A percentile compares a stretch with the other conserved stretches of the same genome.
phyloP scores from a whole-genome alignment of 495 filamentous ascomycete genomes.

The Talaromyces nanjingensis region DNA sequence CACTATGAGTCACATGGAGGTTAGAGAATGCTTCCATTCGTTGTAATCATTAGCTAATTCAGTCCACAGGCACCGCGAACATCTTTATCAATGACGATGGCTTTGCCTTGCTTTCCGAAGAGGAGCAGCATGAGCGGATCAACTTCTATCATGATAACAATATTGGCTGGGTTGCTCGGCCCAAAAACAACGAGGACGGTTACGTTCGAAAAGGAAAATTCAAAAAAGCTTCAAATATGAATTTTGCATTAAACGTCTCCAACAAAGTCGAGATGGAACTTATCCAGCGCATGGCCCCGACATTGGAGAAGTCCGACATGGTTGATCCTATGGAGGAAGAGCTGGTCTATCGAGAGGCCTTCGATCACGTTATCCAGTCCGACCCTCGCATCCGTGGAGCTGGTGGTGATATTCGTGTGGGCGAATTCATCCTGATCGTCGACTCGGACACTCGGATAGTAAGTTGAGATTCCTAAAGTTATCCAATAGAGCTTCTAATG shows the following conservation, averaged over 20 bases:
- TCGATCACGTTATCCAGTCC: slow-evolving; percentile 45
- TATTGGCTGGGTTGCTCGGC: slow-evolving; percentile 55
- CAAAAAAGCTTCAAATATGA: slow-evolving; percentile 72
- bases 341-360: slow-evolving; percentile 39
- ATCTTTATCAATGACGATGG: slow-evolving; percentile 46
- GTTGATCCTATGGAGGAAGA: slow-evolving; percentile 43
- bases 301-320: slow-evolving; percentile 24
- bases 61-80: slow-evolving; percentile 26
- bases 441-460: slow-evolving; percentile 68
- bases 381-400: slow-evolving; percentile 66
- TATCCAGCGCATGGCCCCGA: slow-evolving; percentile 22
- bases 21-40: neutral
- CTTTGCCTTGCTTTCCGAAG: slow-evolving; percentile 37
- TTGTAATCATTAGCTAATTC: neutral
- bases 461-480: neutral
- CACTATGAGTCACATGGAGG: slow-evolving; percentile 56
- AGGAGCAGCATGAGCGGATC: slow-evolving; percentile 48
- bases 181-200: slow-evolving; percentile 23
- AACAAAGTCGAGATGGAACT: slow-evolving; percentile 55
- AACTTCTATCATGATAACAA: slow-evolving; percentile 61
- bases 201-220: slow-evolving; percentile 60
- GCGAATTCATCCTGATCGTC: slow-evolving; percentile 68
- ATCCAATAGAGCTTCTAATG: neutral
- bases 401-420: slow-evolving; percentile 70
- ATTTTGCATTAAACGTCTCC: slow-evolving; percentile 54